phyloP scores from a whole-genome alignment of 331 rosid genomes.

The Rosa hybrid region DNA sequence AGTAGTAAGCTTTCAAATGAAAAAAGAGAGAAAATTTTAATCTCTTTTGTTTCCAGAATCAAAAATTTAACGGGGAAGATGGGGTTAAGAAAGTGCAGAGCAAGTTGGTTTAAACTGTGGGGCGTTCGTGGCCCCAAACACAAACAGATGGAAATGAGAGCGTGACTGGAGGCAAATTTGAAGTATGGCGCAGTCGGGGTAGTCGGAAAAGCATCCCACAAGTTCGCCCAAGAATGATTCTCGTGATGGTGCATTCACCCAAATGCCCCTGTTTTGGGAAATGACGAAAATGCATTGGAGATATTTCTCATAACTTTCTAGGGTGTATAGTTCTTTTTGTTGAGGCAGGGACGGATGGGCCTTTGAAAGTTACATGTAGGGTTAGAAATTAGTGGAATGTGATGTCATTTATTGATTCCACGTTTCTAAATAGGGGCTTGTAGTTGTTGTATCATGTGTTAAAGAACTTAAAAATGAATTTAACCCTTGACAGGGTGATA shows the following conservation, averaged over 20 bases:
- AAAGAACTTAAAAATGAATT: too few species aligned
- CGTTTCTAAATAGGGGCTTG: background rate
- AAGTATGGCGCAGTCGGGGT: conserved; percentile 9
- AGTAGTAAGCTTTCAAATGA: background rate
- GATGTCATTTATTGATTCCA: conserved; percentile 22
- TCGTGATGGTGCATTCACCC: background rate
- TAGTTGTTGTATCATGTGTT: too few species aligned
- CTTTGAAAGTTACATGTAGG: conserved; percentile 46
- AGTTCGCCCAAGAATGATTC: background rate
- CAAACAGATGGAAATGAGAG: conserved; percentile 3
- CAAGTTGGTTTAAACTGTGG: conserved; percentile 7
- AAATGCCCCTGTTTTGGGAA: background rate
- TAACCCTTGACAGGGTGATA: too few species aligned
- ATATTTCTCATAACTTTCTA: conserved; percentile 36
- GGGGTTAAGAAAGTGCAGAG: conserved; percentile 9
- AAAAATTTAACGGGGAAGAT: background rate
- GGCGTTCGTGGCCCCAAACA: background rate
- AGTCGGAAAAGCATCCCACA: conserved; percentile 20
- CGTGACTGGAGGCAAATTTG: conserved; percentile 3
- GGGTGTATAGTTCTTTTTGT: background rate
- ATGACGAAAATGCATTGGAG: conserved; percentile 13
- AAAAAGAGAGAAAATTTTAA: background rate
- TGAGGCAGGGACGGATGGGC: background rate
- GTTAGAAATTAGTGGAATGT: conserved; percentile 37
- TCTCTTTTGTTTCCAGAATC: background rate